These are phyloP conservation scores for Populus hybrid DNA, from an alignment of 441 rosid species.

Conservation along the genomic window DNA sequence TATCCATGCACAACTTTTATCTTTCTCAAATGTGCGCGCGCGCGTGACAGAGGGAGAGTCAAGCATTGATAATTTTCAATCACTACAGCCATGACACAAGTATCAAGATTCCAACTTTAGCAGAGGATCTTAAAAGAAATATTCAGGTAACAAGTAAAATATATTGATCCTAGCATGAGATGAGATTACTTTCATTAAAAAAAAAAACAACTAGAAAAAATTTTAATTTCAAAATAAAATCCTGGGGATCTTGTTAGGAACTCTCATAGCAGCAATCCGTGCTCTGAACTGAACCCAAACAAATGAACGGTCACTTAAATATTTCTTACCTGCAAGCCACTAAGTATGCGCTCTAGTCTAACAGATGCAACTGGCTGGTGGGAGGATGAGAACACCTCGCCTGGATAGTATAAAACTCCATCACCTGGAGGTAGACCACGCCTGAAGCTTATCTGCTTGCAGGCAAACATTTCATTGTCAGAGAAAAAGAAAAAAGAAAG, in stretches of 20 bases:
- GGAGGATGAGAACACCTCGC: slow-evolving; percentile 90
- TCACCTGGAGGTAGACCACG: slow-evolving; percentile 95
- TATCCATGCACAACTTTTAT: not conserved
- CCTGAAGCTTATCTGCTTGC: slow-evolving; percentile 71
- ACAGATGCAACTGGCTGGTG: slow-evolving; percentile 80
- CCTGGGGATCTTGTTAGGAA: not conserved
- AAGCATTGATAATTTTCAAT: not conserved
- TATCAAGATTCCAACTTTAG: not conserved
- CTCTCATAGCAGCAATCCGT: not conserved
- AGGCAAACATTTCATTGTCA: not conserved
- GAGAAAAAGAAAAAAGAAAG: not conserved
- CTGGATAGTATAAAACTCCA: slow-evolving; percentile 85
- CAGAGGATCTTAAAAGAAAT: not conserved
- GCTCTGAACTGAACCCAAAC: not conserved
- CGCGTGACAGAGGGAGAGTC: not conserved
- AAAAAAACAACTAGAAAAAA: not conserved
- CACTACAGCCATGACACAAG: not conserved
- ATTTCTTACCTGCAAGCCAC: slow-evolving; percentile 79
- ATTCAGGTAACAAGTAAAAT: not conserved
- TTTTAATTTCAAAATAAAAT: not conserved
- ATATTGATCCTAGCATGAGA: not conserved
- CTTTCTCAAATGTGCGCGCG: not conserved
- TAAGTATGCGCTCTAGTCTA: slow-evolving; percentile 84
- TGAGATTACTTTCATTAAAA: not conserved
- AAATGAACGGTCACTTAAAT: not conserved